Base-by-base conservation (phyloP, 2,329 filamentous ascomycete species). In the Chlorencoelia australis region DNA sequence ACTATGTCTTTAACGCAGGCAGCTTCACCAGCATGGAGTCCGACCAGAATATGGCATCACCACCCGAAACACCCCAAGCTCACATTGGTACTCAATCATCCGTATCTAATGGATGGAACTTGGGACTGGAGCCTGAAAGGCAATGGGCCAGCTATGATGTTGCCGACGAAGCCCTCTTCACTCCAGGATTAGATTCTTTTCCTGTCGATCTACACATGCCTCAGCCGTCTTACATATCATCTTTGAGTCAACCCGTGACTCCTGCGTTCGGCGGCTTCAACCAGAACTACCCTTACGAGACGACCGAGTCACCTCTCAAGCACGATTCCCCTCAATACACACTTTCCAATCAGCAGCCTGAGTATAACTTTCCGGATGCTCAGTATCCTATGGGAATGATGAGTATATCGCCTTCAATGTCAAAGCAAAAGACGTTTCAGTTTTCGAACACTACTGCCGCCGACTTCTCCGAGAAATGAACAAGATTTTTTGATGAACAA, bases 391-490 rank as follows among this genome's bases (percentile, higher is more conserved):
- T 41, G 11, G 42, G 40, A n/a, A 33, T 48, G 31, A 25, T 44
- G 8, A 27, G 33, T 8, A 35, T 21, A 14, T 43, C 43, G 7
- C 46, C 47, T 8, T 45, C 51, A 5, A 41, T 49, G 15, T 43
- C 43, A 3, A 52, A 52, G 31, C 52, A 55, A 30, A 54, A 54
- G 39, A 53, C 47, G 10, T 56, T 55, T 26, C 53, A 55, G 37
- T 56, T 56, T 31, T 55, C 51, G 11, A 53, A 56, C 28, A 50
- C 46, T 11, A 56, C 54, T 6, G 38, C 51, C 11, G 54, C 54
- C n/a, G 53, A 56, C 38, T 56, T 53, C 37, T 47, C 47, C 11
- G 49, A 54, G 30, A 55, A 54, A 40, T 52, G 35, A 49, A 25
- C 20, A 19, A 15, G 20, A 11, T 32, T 30, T 35, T 36, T 14